Conservation (phyloP, 1,139 yeast species). For the Yamadazyma conglobata region DNA sequence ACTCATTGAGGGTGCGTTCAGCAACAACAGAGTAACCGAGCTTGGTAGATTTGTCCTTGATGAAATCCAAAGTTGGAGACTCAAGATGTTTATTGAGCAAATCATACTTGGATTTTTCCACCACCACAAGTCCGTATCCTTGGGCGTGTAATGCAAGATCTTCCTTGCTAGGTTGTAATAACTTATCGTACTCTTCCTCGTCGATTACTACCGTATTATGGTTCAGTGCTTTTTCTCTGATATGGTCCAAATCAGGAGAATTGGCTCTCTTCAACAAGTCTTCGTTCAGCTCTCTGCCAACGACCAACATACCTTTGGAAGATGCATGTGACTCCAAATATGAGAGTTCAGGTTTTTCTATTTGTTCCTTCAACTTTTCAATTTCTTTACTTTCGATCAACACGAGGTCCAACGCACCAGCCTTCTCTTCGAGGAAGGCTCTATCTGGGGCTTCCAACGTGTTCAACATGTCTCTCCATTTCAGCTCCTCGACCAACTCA, state of each 20-base stretch:
- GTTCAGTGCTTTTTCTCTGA: slow-evolving; percentile 20
- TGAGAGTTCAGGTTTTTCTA: slow-evolving; percentile 19
- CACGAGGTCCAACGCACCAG: slow-evolving; percentile 9
- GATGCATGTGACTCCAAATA: slow-evolving; percentile 24
- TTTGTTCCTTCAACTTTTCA: slow-evolving; percentile 14
- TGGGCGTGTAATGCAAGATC: slow-evolving; percentile 10
- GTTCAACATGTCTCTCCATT: slow-evolving; percentile 14
- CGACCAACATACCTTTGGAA: slow-evolving; percentile 5
- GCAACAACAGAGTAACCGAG: slow-evolving; percentile 12
- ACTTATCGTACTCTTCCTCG: slow-evolving; percentile 16
- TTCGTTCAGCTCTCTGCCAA: slow-evolving; percentile 7
- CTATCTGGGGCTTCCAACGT: slow-evolving; percentile 17
- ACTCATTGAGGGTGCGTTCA: slow-evolving; percentile 6
- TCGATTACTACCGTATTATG: slow-evolving; percentile 18
- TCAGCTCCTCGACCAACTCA: slow-evolving; percentile 18
- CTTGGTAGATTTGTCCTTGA: slow-evolving; percentile 15
- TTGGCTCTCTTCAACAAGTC: slow-evolving; percentile 4
- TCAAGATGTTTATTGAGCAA: slow-evolving; percentile 13
- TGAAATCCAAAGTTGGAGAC: slow-evolving; percentile 20
- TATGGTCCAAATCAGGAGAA: slow-evolving; percentile 15
- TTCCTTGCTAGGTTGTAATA: slow-evolving; percentile 13
- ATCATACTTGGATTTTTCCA: slow-evolving; percentile 18
- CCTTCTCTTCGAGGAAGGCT: slow-evolving; percentile 14
- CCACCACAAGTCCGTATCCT: slow-evolving; percentile 12
- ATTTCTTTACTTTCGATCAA: slow-evolving; percentile 9